Evolutionary conservation across 768 basidiomycete genomes (phyloP).

Genomic region (Tulasnella sp.): DNA sequence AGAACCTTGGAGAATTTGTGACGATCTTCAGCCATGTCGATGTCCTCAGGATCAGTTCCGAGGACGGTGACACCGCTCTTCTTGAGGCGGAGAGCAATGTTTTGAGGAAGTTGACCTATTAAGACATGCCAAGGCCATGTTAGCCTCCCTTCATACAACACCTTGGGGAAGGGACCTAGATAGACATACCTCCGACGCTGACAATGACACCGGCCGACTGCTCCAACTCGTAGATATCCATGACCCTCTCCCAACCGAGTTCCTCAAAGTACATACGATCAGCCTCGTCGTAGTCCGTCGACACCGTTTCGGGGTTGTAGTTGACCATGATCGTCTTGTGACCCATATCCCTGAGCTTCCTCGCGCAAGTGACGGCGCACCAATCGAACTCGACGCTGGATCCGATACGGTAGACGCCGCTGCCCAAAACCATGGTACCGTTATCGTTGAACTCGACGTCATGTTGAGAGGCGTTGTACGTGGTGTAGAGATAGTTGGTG

Average conservation of each 20-base stretch:
- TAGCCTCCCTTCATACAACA: background rate
- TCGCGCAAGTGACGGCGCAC: slow-evolving; percentile 98
- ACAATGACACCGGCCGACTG: slow-evolving; percentile 89
- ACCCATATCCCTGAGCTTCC: slow-evolving; percentile 86
- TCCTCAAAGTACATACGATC: slow-evolving; percentile 98
- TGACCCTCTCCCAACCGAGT: slow-evolving; percentile 93
- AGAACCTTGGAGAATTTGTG: slow-evolving; percentile 98
- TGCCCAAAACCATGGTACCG: slow-evolving; percentile 98
- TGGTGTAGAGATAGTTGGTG: slow-evolving; percentile 99
- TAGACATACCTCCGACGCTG: slow-evolving; percentile 76
- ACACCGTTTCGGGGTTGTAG: slow-evolving; percentile 99
- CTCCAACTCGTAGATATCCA: slow-evolving; percentile 99
- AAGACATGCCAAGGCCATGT: background rate
- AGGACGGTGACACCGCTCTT: slow-evolving; percentile 84
- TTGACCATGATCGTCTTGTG: slow-evolving; percentile 98
- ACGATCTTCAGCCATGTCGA: slow-evolving; percentile 95
- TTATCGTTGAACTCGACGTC: slow-evolving; percentile 94
- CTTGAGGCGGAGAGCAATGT: slow-evolving; percentile 94
- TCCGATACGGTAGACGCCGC: slow-evolving; percentile 96
- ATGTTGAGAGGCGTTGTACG: slow-evolving; percentile 93
- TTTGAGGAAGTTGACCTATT: slow-evolving; percentile 91
- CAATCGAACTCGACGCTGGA: slow-evolving; percentile 99
- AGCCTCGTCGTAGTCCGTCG: slow-evolving; percentile 99
- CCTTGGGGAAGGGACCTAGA: background rate
- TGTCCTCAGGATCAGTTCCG: slow-evolving; percentile 90